Percentiles rank a stretch among this genome's conserved stretches.
These are phyloP conservation scores for Yamagishiella unicocca DNA, from an alignment of 139 green algal genomes.

Conservation along the genomic window DNA sequence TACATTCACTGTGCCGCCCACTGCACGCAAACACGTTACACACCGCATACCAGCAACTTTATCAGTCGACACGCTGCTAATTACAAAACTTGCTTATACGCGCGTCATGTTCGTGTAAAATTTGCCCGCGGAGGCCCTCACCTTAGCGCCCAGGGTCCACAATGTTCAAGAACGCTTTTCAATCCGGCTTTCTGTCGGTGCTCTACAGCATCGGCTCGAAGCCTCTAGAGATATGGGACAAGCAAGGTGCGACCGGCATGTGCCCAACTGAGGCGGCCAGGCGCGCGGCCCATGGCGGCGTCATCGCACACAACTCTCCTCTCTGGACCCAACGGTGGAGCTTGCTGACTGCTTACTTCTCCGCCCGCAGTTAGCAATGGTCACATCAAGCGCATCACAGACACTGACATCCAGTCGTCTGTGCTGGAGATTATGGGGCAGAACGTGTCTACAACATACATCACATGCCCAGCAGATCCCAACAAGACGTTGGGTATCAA, in stretches of 20 bases:
- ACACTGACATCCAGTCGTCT: constrained; percentile 95
- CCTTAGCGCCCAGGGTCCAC: constrained; percentile 29
- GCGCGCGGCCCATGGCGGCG: background rate
- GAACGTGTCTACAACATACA: constrained; percentile 95
- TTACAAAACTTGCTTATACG: background rate
- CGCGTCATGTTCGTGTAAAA: constrained; percentile 39
- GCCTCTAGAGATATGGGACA: constrained; percentile 96
- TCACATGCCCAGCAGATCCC: constrained; percentile 93
- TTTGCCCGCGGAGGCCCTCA: constrained; percentile 17
- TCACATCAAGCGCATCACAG: constrained; percentile 96
- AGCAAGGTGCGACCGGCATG: constrained; percentile 76
- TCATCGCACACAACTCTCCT: background rate
- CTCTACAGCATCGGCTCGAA: constrained; percentile 97
- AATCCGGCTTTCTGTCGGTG: constrained; percentile 95
- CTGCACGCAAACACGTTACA: no score
- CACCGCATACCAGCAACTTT: no score
- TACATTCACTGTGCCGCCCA: no score
- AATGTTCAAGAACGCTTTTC: constrained; percentile 63
- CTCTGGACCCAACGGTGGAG: background rate
- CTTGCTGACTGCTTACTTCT: background rate
- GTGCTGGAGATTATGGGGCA: constrained; percentile 94
- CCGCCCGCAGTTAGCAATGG: constrained; percentile 89
- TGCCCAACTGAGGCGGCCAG: background rate
- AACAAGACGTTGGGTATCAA: constrained; percentile 96
- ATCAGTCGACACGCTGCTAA: no score